Base-by-base conservation (phyloP, 306 rosid species). In the Purshia tridentata region DNA sequence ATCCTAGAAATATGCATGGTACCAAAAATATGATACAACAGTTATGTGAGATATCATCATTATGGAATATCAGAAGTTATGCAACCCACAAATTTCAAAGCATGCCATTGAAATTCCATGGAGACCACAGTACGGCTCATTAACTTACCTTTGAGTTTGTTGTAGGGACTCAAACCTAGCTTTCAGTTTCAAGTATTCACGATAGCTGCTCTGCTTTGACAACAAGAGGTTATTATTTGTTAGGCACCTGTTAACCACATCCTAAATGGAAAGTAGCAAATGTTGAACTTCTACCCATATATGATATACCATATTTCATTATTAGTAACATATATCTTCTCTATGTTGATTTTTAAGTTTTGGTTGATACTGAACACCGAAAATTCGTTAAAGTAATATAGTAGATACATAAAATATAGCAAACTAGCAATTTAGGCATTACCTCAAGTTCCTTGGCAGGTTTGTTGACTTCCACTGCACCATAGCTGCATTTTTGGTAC, bases 401-500 rank as follows among this genome's bases (percentile, higher is more conserved):
- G 35, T 29, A 29, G 35, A 29, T 29, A 46, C 20, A 15, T 13
- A 2, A 0, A 13, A 22, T 9, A 35, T 6, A 39, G 53, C 10
- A 54, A 54, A 42, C 13, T 39, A 20, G 52, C 12, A 19, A 54
- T 41, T 20, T 55, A 70, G 40, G 22, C 3, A 22, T 15, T 60
- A 94, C 99, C 99, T 94, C 99, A 53, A 94, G 95, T 70, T 94
- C 99, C 82, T 88, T 91, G 81, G 86, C 83, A 35, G 96, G 96
- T 76, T 75, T 88, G 81, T 78, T 84, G 61, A 89, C 90, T 82
- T 94, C 99, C 35, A 91, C 88, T n/a, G 93, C 89, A 68, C 97
- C 97, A 83, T 91, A 94, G 68, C 96, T 94, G 74, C 99, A 91
- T 57, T 91, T 94, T 78, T 92, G 98, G 83, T 92, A 92, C 88